phyloP scores from a whole-genome alignment of 78 protist genomes.

The Pelomyxa schiedti region DNA sequence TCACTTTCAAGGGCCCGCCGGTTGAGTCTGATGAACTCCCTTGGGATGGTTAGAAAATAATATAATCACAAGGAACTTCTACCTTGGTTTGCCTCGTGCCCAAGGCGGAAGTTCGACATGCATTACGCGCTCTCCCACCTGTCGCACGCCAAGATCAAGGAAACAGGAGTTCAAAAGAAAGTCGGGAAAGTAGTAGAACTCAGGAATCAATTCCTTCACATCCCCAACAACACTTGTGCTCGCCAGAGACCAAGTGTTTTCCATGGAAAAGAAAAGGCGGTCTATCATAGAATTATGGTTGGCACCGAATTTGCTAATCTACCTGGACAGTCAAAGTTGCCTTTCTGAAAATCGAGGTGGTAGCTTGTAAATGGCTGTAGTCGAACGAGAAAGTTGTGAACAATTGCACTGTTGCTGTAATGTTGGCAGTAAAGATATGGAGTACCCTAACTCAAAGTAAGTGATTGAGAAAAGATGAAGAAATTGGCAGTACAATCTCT shows the following conservation, averaged over 20 bases:
- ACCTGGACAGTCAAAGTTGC: slow-evolving; percentile 79
- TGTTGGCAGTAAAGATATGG: slow-evolving; percentile 79
- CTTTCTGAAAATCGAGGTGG: slow-evolving; percentile 68
- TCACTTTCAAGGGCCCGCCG: too few species aligned
- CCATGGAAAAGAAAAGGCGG: background rate
- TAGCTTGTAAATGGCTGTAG: slow-evolving; percentile 70
- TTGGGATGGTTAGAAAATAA: too few species aligned
- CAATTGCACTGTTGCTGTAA: slow-evolving; percentile 61
- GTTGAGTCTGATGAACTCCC: too few species aligned
- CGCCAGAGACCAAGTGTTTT: slow-evolving; percentile 5
- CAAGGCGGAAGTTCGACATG: slow-evolving; percentile 73
- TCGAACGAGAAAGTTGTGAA: slow-evolving; percentile 59
- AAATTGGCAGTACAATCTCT: too few species aligned
- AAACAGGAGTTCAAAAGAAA: slow-evolving; percentile 52
- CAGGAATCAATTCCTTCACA: slow-evolving; percentile 92
- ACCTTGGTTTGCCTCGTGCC: slow-evolving; percentile 58
- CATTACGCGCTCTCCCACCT: slow-evolving; percentile 19
- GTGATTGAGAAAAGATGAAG: too few species aligned
- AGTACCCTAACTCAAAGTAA: too few species aligned
- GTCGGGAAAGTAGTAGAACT: slow-evolving; percentile 64
- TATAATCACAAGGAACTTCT: too few species aligned
- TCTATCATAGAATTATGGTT: background rate
- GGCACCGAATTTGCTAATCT: slow-evolving; percentile 58
- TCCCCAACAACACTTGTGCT: slow-evolving; percentile 37
- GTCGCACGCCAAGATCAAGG: slow-evolving; percentile 54